A percentile compares a stretch with the other conserved stretches of the same genome.
phyloP scores from a whole-genome alignment of 2,329 filamentous ascomycete genomes.

The Podosphaera fusca region DNA sequence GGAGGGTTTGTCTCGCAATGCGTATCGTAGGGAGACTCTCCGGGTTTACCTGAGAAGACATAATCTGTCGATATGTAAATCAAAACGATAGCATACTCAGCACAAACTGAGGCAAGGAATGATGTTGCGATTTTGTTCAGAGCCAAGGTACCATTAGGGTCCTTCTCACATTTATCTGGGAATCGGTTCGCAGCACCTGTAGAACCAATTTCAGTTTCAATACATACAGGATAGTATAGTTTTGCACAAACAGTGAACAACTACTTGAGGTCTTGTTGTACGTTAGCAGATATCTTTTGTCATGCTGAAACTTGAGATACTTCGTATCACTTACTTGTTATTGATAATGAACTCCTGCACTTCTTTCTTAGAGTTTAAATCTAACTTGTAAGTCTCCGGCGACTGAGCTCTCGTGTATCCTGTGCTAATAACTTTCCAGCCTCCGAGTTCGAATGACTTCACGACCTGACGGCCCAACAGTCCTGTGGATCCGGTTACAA shows the following conservation, averaged over 20 bases:
- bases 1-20: conserved; percentile 41
- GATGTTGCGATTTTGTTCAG: conserved; percentile 54
- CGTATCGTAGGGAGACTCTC: conserved; percentile 64
- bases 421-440: conserved; percentile 50
- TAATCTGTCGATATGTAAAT: conserved; percentile 72
- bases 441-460: conserved; percentile 39
- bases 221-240: neutral
- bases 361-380: conserved; percentile 18
- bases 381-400: conserved; percentile 30
- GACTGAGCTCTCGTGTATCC: conserved; percentile 54
- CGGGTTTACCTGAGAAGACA: conserved; percentile 47
- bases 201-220: conserved; percentile 2
- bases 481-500: conserved; percentile 70
- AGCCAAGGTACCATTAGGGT: conserved; percentile 50
- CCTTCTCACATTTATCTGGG: conserved; percentile 62
- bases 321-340: conserved; percentile 25
- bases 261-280: conserved; percentile 39
- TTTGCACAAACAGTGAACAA: conserved; percentile 51
- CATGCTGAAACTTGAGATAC: neutral
- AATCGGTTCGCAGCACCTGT: conserved; percentile 68
- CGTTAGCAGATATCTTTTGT: conserved; percentile 2
- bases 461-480: conserved; percentile 62
- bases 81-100: conserved; percentile 34
- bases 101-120: conserved; percentile 41
- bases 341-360: conserved; percentile 28